Evolutionary conservation across 805 yeast genomes (phyloP), one percentile per base, ranked within the genome.

Genomic region (Grigorovia humatica): DNA sequence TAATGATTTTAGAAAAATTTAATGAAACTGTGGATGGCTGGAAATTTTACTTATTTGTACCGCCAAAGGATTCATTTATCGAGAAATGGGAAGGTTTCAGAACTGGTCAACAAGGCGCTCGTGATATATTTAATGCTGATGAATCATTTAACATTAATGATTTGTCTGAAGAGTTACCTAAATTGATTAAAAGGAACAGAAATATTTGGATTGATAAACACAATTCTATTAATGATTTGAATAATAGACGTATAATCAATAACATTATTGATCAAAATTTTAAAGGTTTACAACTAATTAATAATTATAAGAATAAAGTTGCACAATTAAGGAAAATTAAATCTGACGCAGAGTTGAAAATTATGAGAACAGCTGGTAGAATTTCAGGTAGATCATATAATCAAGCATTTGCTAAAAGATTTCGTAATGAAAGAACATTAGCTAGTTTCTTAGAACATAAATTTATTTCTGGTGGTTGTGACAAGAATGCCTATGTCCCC

Each of bases 71-170:
- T 63, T 77, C 80, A 6, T 74, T 74, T 48, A 79, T 78, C 20
- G 99, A 93, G 68, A 80, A 84, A 56, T 93, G 99, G 99, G 97
- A 91, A 59, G 99, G 99, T 12, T 83, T 79, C 45, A 78, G 95
- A 59, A 84, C 95, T 17, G 99, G 99, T 1, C 75, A 82, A 3
- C 79, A 82, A 47, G 96, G 95, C 15, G 96, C 84, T 0, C 70
- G 69, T 43, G 91, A 88, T 48, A 80, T 82, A 46, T 93, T 93
- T 71, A 93, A 91, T 64, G 96, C 96, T 3, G 97, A 89, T 67
- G 75, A 75, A 48, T 81, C 86, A 7, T 76, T 76, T 43, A 78
- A 79, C n/a, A 51, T 54, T 9, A 49, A 32, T 17, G 50, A 49
- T 6, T 12, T n/a, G 1, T 46, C 50, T 18, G 23, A 30, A 2